Evolutionary conservation across 2,329 filamentous ascomycete species (phyloP), one percentile per base, ranked within the genome.

Genomic region (Colletotrichum simmondsii): DNA sequence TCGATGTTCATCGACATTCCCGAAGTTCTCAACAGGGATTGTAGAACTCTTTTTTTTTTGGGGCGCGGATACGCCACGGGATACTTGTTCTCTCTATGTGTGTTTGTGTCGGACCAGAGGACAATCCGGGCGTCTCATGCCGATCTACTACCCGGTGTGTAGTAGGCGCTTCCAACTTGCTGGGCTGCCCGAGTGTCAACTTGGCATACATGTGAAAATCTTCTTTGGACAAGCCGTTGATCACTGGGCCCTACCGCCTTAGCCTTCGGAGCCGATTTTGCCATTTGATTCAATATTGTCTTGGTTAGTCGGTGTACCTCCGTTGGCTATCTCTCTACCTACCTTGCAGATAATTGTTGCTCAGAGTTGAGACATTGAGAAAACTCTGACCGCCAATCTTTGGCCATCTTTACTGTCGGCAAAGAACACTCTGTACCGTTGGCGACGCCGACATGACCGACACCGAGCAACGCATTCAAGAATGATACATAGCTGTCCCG

Each of bases 161-260:
- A 12, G 22, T 57, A 42, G 28, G 59, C 56, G 56, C 60, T 37
- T 73, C 71, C 66, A 61, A 65, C 32, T 49, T 61, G 54, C 70
- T 42, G 46, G 61, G 26, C 42, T 62, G 65, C 22, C n/a, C 22
- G 7, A 19, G 22, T 57, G 60, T 37, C 35, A 62, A 61, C 60
- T 57, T 71, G 66, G 71, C 71, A 49, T 46, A 65, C 71, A 73
- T 73, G 71, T 73, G 71, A 73, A 73, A 73, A 56, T 65, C 52
- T 57, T 56, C 56, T 52, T 65, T 53, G 26, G 52, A 57, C 35
- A 14, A 37, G 49, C 22, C n/a, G 46, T 26, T 37, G 61, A 64
- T 64, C 61, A 30, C 22, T 19, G 42, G 59, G 28, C n/a, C 28
- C 16, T 53, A 10, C 60, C 60, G n/a, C 30, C 28, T 8, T 24